Percentiles rank a stretch among this genome's conserved stretches.
Evolutionary conservation across 164 flowering plant genomes (phyloP).

Genomic region (Vitis rupestris): DNA sequence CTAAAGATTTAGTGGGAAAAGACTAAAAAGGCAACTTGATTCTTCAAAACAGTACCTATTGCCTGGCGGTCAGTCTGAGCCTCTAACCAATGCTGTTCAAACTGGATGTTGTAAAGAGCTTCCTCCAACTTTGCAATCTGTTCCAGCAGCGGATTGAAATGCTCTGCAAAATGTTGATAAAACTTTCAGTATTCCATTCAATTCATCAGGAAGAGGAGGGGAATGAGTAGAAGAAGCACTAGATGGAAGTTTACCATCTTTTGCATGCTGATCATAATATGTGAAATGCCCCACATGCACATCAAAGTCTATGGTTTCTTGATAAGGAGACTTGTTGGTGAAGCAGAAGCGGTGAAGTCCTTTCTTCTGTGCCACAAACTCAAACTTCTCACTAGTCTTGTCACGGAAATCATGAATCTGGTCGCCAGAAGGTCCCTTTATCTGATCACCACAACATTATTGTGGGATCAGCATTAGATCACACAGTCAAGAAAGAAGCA

Average conservation of each 20-base stretch:
- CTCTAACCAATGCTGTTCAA: constrained; percentile 96
- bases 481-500: too few relatives aligned
- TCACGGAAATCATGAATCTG: constrained; percentile 84
- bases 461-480: too few relatives aligned
- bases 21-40: too few relatives aligned
- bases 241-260: constrained; percentile 31
- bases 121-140: constrained; percentile 83
- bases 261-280: constrained; percentile 42
- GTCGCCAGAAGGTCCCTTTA: constrained; percentile 85
- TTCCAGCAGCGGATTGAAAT: constrained; percentile 79
- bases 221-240: not conserved
- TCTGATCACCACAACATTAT: constrained; percentile 42
- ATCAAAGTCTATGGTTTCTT: constrained; percentile 52
- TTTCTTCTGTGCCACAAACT: constrained; percentile 67
- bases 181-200: too few relatives aligned
- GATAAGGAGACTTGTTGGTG: constrained; percentile 49
- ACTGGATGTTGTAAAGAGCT: constrained; percentile 89
- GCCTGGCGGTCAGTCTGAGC: constrained; percentile 97
- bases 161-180: constrained; percentile 57
- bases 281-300: constrained; percentile 43
- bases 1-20: too few relatives aligned
- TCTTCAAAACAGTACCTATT: constrained; percentile 39
- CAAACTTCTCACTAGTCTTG: constrained; percentile 71
- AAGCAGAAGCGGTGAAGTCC: constrained; percentile 90
- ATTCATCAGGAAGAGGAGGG: too few relatives aligned